Base-by-base conservation (phyloP, 2,329 filamentous ascomycete genomes). In the Xylaria sp. region DNA sequence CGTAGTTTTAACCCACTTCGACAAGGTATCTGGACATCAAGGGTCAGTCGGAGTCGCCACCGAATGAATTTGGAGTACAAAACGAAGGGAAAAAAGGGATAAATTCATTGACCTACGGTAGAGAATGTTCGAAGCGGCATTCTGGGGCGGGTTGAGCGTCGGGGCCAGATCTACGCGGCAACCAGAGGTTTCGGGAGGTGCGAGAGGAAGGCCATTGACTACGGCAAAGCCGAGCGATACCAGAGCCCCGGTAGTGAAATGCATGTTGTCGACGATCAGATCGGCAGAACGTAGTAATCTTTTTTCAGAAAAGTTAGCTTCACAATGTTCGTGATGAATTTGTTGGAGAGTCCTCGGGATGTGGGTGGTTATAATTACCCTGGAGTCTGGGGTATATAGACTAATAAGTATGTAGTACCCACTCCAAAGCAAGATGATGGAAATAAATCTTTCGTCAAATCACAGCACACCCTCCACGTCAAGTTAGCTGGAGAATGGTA, bases 111-210 rank as follows among this genome's bases (percentile, higher is more conserved):
- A 11, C 67, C 56, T 63, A 71, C 64, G 48, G 13, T 56, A 64
- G 10, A 71, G 54, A 17, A 71, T 71, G 42, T 63, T 65, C 1
- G 53, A 54, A 0, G 66, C 63, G 7, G 66, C 60, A 23, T 71
- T 68, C 48, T 66, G 63, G 3, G 66, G 66, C 15, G 66, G 48
- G 23, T 7, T n/a, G 11, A 61, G 49, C 2, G 69, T 71, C 13
- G 69, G 59, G 2, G 36, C 6, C 2, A 71, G 53, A 10, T 33
- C 49, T 6, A 71, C 42, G 33, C 63, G 59, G 15, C 69, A 71
- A 20, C 69, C 69, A 6, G 59, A 26, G 20, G 17, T 11, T 0
- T 51, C 59, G 23, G 31, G 13, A 4, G 57, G 6, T 2, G 57
- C 4, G 11, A 61, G 44, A 20, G 68, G 65, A 23, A 62, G 57